Conservation (phyloP, 2,329 filamentous ascomycete genomes). For the Septoria linicola region DNA sequence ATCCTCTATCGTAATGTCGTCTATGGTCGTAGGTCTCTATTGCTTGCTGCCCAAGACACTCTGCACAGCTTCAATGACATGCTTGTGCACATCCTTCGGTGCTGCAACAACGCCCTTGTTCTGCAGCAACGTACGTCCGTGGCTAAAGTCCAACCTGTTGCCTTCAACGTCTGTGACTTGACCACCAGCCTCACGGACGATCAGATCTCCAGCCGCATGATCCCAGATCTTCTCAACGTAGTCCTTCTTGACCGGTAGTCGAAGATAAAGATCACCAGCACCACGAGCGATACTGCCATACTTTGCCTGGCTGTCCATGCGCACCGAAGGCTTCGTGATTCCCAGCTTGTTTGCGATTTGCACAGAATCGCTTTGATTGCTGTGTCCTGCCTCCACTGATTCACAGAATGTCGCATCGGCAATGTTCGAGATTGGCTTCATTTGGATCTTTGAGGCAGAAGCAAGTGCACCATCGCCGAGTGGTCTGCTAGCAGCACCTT, state of each 20-base stretch:
- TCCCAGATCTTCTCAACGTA: conserved; percentile 99
- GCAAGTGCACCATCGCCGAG: conserved; percentile 58
- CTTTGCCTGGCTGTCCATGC: conserved; percentile 98
- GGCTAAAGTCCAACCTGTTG: conserved; percentile 79
- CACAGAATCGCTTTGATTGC: conserved; percentile 82
- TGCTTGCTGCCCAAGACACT: conserved; percentile 63
- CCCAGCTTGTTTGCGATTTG: conserved; percentile 79
- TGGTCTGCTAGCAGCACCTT: conserved; percentile 78
- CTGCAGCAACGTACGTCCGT: conserved; percentile 77
- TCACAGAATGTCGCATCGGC: conserved; percentile 89
- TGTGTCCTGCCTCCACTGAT: conserved; percentile 91
- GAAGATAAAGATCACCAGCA: conserved; percentile 89
- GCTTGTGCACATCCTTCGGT: conserved; percentile 69
- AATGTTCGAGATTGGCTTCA: conserved; percentile 75
- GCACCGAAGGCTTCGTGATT: conserved; percentile 83
- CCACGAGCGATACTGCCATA: conserved; percentile 94
- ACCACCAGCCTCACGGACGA: conserved; percentile 91
- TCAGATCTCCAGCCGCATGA: conserved; percentile 90
- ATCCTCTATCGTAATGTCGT: too few species aligned
- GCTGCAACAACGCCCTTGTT: conserved; percentile 96
- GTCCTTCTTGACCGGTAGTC: conserved; percentile 77
- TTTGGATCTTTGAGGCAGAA: conserved; percentile 65
- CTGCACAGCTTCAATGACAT: conserved; percentile 79
- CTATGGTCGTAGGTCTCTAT: conserved; percentile 7
- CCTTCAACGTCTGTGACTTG: conserved; percentile 87